These are phyloP conservation scores for Pseudocercospora cruenta DNA, from an alignment of 2,329 filamentous ascomycete genomes.

Conservation along the genomic window DNA sequence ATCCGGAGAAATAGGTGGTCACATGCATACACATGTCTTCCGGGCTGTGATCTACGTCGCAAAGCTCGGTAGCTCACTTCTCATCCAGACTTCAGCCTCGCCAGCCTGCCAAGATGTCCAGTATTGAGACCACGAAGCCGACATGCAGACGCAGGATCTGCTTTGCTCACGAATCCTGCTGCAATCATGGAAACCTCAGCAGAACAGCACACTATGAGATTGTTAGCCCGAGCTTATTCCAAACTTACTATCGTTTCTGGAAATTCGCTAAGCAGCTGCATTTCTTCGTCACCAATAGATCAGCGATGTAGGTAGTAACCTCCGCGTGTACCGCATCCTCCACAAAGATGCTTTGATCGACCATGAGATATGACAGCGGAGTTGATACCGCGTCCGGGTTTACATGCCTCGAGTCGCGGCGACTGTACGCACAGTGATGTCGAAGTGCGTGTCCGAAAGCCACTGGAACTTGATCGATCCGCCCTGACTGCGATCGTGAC, in stretches of 20 bases:
- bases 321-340: not conserved
- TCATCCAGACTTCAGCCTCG: constrained; percentile 1
- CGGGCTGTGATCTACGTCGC: not conserved
- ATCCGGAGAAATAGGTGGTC: not conserved
- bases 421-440: not conserved
- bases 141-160: not conserved
- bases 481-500: not conserved
- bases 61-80: constrained; percentile 2
- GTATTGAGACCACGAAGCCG: not conserved
- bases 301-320: not conserved
- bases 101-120: not conserved
- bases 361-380: not conserved
- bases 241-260: not conserved
- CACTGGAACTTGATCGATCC: not conserved
- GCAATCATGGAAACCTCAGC: not conserved
- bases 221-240: not conserved
- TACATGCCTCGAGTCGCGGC: not conserved
- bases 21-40: not conserved
- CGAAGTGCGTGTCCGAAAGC: not conserved
- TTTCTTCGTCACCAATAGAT: not conserved
- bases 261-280: not conserved
- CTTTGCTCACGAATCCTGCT: not conserved
- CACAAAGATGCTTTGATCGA: not conserved
- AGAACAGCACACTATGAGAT: not conserved
- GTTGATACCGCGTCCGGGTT: not conserved